phyloP scores from a whole-genome alignment of 2,329 filamentous ascomycete species.

The Zelopaecilomyces penicillatus region DNA sequence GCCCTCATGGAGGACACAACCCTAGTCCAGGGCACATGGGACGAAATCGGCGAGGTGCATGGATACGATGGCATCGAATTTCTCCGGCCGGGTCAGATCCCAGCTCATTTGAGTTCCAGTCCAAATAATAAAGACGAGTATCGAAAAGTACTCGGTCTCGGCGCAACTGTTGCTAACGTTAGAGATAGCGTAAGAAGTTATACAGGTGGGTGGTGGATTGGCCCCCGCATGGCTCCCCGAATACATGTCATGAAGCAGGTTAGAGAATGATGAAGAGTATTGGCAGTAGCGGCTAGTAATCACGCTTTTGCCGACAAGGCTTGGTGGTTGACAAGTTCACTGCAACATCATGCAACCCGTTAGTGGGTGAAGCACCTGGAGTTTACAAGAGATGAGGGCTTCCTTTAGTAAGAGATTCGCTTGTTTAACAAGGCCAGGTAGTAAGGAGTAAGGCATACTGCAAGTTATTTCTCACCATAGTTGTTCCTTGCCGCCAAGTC shows the following conservation, averaged over 20 bases:
- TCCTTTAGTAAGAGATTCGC: too few relatives aligned
- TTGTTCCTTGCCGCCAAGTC: too few relatives aligned
- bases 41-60: slow-evolving; percentile 46
- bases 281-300: too few relatives aligned
- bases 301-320: too few relatives aligned
- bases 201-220: slow-evolving; percentile 57
- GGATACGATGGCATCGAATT: slow-evolving; percentile 53
- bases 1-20: slow-evolving; percentile 46
- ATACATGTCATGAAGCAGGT: slow-evolving; percentile 40
- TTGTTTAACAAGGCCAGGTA: too few relatives aligned
- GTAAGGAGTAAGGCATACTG: too few relatives aligned
- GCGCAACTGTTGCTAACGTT: slow-evolving; percentile 28
- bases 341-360: too few relatives aligned
- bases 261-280: slow-evolving; percentile 8
- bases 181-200: slow-evolving; percentile 33
- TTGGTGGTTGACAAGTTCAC: too few relatives aligned
- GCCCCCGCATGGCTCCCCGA: slow-evolving; percentile 50
- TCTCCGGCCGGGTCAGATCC: slow-evolving; percentile 37
- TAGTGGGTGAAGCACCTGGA: too few relatives aligned
- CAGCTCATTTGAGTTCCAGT: not conserved
- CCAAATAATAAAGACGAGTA: slow-evolving; percentile 2
- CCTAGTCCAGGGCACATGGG: slow-evolving; percentile 44
- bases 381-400: too few relatives aligned
- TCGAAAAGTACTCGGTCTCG: slow-evolving; percentile 36
- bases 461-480: too few relatives aligned